Conservation (phyloP, 2,329 filamentous ascomycete species). For the Alternaria dauci region DNA sequence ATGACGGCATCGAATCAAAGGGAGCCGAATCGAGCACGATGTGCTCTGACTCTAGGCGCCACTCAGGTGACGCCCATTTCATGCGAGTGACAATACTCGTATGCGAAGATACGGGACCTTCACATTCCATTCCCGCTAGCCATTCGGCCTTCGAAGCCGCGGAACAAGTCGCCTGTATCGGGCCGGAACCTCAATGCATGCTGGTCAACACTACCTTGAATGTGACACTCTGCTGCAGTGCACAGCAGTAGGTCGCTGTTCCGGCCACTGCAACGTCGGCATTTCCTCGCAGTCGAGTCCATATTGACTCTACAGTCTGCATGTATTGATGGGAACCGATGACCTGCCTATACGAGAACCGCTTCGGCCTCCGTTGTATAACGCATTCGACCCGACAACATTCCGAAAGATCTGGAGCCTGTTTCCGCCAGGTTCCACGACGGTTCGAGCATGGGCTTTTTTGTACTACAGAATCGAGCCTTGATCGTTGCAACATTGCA, state of each 20-base stretch:
- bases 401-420: constrained; percentile 1
- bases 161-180: constrained; percentile 10
- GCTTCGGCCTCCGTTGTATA: constrained; percentile 17
- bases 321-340: constrained; percentile 4
- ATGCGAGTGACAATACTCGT: constrained; percentile 25
- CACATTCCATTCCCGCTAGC: constrained; percentile 6
- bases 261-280: constrained; percentile 8
- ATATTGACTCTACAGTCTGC: constrained; percentile 9
- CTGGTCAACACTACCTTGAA: constrained; percentile 13
- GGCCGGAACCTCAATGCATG: constrained; percentile 3
- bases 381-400: constrained; percentile 4
- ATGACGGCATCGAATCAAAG: constrained; percentile 4
- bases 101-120: constrained; percentile 8
- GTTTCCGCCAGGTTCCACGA: constrained; percentile 7
- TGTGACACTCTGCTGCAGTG: constrained; percentile 26
- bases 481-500: constrained; percentile 14
- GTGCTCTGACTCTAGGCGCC: constrained; percentile 6
- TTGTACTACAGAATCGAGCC: background rate
- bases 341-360: constrained; percentile 11
- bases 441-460: background rate
- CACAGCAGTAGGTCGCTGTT: constrained; percentile 16
- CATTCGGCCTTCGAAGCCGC: constrained; percentile 13
- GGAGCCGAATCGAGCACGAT: background rate
- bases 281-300: constrained; percentile 14
- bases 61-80: constrained; percentile 23